Base-by-base conservation (phyloP, 2,329 filamentous ascomycete species). In the Coniochaeta sp. region DNA sequence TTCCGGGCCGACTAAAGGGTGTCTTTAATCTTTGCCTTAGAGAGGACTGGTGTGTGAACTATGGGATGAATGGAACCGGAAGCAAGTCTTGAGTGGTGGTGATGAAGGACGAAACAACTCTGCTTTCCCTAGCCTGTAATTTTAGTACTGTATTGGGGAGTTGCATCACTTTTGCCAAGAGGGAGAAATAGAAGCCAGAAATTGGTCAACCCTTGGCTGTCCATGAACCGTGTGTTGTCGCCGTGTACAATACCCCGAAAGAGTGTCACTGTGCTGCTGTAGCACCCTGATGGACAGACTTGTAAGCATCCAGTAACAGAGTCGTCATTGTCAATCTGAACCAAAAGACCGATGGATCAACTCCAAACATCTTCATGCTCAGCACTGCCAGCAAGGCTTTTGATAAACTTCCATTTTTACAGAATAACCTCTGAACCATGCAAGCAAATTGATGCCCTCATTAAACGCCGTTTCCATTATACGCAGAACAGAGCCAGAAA, bases 1-100 rank as follows among this genome's bases (percentile, higher is more conserved):
- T 63, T 62, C 57, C 59, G 61, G 22, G 50, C 57, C 24, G 61
- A 63, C 53, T 63, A 61, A 58, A 48, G 14, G 24, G 27, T 30
- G 38, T 26, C 18, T 42, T 16, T 42, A n/a, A n/a, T 31, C 16
- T 48, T 12, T 32, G 30, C 18, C 6, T 12, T 20, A n/a, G 7
- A 20, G 27, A 18, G 10, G 30, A 48, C 6, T 22, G 27, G 14
- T 4, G 33, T 13, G 48, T 3, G 24, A 18, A 14, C 30, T 13
- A 10, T 9, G 22, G n/a, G 26, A 38, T 38, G 42, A 14, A 46
- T 26, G 47, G 45, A 28, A 31, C 24, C 24, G 24, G 45, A 48
- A 48, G 24, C 45, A 22, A n/a, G n/a, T n/a, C 45, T 48, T 7
- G 18, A 38, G 45, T 46, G 33, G 26, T 32, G 24, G 45, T 7